phyloP scores from a whole-genome alignment of 768 basidiomycete genomes.

The Phaeotremella fagi region DNA sequence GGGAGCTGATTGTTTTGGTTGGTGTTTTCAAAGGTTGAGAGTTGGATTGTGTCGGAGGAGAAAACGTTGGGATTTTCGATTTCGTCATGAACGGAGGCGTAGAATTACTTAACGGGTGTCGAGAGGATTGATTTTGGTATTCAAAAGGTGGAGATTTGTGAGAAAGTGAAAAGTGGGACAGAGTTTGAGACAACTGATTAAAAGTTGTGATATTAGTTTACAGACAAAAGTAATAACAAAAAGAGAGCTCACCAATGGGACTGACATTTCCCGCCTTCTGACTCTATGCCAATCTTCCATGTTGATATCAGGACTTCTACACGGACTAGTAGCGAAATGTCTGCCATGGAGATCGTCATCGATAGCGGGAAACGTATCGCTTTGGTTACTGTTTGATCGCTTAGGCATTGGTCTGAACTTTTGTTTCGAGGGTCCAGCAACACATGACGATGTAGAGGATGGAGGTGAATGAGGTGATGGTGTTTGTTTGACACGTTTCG shows the following conservation, averaged over 20 bases:
- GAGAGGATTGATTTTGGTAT: neutral
- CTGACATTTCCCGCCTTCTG: slow-evolving; percentile 36
- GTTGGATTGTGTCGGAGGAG: neutral
- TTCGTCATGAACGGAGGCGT: neutral
- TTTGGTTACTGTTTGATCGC: neutral
- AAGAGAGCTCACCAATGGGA: slow-evolving; percentile 33
- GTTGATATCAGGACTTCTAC: slow-evolving; percentile 3
- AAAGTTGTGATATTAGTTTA: neutral
- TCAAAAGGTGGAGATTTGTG: slow-evolving; percentile 13
- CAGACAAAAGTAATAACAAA: neutral
- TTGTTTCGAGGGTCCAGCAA: neutral
- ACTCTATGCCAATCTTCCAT: neutral
- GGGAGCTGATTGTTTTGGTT: neutral
- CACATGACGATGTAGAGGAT: neutral
- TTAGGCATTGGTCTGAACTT: neutral
- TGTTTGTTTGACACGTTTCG: slow-evolving; percentile 22
- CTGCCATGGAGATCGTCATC: neutral
- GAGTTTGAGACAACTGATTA: slow-evolving; percentile 26
- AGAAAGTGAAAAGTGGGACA: slow-evolving; percentile 37
- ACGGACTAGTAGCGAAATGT: slow-evolving; percentile 13
- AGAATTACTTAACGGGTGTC: neutral
- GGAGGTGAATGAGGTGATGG: slow-evolving; percentile 11
- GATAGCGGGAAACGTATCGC: too few relatives aligned
- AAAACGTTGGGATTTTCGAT: neutral
- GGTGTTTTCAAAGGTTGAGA: slow-evolving; percentile 1